Conservation (phyloP, 2,329 filamentous ascomycete genomes). For the Fusarium staphyleae region DNA sequence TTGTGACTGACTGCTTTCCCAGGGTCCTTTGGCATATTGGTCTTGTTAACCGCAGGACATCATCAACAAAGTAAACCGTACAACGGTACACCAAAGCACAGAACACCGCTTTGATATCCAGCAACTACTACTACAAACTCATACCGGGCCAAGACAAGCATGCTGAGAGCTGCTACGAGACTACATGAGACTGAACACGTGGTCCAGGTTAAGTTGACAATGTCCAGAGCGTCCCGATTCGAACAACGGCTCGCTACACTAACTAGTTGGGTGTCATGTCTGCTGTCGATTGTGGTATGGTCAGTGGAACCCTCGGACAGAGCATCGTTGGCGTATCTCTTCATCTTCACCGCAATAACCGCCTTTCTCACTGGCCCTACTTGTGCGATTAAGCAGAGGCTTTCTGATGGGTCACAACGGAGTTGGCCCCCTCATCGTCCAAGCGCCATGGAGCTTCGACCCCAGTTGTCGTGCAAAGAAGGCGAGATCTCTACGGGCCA, state of each 20-base stretch:
- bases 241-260: conserved; percentile 4
- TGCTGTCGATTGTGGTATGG: conserved; percentile 2
- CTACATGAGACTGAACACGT: too few relatives aligned
- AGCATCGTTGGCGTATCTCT: conserved; percentile 15
- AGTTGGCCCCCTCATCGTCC: conserved; percentile 11
- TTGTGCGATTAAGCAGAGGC: conserved; percentile 3
- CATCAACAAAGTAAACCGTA: background rate
- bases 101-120: too few relatives aligned
- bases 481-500: conserved; percentile 6
- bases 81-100: background rate
- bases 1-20: conserved; percentile 1
- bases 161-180: too few relatives aligned
- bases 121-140: too few relatives aligned
- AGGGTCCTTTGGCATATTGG: background rate
- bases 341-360: conserved; percentile 29
- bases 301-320: conserved; percentile 6
- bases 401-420: conserved; percentile 15
- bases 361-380: conserved; percentile 17
- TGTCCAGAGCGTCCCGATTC: conserved; percentile 5
- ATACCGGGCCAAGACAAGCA: too few relatives aligned
- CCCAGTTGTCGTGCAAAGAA: conserved; percentile 22
- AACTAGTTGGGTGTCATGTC: conserved; percentile 5
- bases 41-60: background rate
- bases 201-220: too few relatives aligned
- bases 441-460: conserved; percentile 15